Conservation (phyloP, 2,329 filamentous ascomycete species). For the Westerdykella ornata region DNA sequence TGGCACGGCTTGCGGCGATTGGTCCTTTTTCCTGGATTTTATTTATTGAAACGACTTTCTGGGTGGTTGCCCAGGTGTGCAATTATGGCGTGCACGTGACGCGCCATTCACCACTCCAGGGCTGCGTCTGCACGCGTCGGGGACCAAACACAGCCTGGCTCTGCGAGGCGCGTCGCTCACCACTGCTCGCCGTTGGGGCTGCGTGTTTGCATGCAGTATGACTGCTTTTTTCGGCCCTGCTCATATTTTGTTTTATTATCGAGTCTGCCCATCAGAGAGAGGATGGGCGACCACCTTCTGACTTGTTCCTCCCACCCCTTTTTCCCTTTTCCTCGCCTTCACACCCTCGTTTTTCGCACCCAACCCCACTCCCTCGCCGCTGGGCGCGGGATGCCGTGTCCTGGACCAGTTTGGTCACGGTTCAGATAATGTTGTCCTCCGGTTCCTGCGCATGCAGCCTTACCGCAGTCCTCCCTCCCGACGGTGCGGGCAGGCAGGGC, state of each 20-base stretch:
- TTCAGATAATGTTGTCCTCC: slow-evolving; percentile 7
- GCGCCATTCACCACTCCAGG: slow-evolving; percentile 4
- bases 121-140: no score
- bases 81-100: slow-evolving; percentile 17
- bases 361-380: slow-evolving; percentile 9
- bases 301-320: slow-evolving; percentile 4
- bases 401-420: slow-evolving; percentile 12
- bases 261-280: not conserved
- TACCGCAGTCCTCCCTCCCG: no score
- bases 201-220: no score
- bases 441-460: no score
- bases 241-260: not conserved
- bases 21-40: slow-evolving; percentile 20
- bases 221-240: no score
- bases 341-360: not conserved
- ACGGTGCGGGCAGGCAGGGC: no score
- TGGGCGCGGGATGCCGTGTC: slow-evolving; percentile 12
- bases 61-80: slow-evolving; percentile 3
- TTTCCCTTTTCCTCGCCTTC: not conserved
- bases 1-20: slow-evolving; percentile 13
- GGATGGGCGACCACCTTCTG: slow-evolving; percentile 12
- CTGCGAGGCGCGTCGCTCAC: not conserved
- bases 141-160: no score
- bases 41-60: slow-evolving; percentile 19
- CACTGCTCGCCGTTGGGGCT: not conserved